phyloP scores from a whole-genome alignment of 192 early-diverging fungal genomes.

The Gaertneriomyces sp. region DNA sequence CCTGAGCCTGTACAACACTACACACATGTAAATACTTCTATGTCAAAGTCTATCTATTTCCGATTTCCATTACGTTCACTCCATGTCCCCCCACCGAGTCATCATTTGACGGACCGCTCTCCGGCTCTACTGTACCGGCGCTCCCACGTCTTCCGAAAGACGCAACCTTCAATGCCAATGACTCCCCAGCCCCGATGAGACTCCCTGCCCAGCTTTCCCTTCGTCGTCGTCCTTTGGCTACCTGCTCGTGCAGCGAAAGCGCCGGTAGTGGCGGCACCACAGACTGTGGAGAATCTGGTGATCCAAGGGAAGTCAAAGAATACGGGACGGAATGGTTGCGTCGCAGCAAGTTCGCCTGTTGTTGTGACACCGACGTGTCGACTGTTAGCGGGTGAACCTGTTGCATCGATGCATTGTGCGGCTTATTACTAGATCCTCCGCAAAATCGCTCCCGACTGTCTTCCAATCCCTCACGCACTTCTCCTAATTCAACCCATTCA shows the following conservation, averaged over 20 bases:
- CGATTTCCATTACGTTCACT: too few relatives aligned
- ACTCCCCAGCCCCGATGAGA: constrained; percentile 17
- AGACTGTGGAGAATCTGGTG: neutral
- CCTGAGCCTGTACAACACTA: too few relatives aligned
- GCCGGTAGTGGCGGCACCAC: constrained; percentile 11
- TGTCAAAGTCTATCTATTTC: too few relatives aligned
- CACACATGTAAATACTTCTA: too few relatives aligned
- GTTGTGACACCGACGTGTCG: neutral
- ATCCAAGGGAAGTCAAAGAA: neutral
- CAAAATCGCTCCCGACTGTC: constrained; percentile 24
- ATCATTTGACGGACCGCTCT: too few relatives aligned
- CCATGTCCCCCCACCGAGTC: too few relatives aligned
- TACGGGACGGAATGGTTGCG: constrained; percentile 14
- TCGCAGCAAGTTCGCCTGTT: neutral
- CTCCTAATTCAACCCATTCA: constrained; percentile 38
- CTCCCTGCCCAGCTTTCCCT: constrained; percentile 28
- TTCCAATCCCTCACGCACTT: constrained; percentile 33
- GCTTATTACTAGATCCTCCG: constrained; percentile 3
- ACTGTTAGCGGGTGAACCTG: constrained; percentile 1
- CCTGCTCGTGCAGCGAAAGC: neutral
- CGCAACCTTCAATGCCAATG: constrained; percentile 3
- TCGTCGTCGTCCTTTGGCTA: constrained; percentile 1
- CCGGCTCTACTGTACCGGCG: neutral
- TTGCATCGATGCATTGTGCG: neutral
- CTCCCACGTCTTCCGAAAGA: neutral